Evolutionary conservation across 371 early-diverging fungal genomes (phyloP).

Genomic region (Apophysomyces trapeziformis): DNA sequence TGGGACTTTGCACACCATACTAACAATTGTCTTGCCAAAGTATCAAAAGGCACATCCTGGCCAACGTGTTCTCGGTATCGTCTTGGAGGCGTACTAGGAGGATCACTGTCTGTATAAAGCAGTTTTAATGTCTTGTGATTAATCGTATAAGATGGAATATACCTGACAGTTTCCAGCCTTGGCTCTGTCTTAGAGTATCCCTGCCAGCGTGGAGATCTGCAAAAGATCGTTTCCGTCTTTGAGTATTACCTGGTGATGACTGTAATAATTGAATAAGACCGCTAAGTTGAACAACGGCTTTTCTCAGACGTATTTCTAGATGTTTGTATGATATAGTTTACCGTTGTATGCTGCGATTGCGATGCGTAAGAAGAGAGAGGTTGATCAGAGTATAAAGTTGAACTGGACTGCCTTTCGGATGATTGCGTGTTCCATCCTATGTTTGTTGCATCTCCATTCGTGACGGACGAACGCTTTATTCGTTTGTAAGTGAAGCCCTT

Average conservation of each 20-base stretch:
- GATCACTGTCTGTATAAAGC: background rate
- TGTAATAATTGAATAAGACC: background rate
- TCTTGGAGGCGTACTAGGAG: background rate
- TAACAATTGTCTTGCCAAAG: background rate
- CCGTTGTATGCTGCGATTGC: background rate
- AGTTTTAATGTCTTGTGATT: background rate
- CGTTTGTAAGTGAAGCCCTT: slow-evolving; percentile 6
- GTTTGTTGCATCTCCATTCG: background rate
- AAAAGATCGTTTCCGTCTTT: background rate
- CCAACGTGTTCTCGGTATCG: background rate
- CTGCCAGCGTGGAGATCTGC: background rate
- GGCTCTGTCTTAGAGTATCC: background rate
- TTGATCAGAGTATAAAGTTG: background rate
- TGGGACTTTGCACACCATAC: slow-evolving; percentile 1
- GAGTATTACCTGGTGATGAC: background rate
- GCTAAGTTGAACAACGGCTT: too few relatives aligned
- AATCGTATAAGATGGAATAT: background rate
- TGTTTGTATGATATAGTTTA: background rate
- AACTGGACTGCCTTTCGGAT: background rate
- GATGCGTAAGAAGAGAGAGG: background rate
- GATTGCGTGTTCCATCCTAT: background rate
- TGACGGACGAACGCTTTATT: background rate
- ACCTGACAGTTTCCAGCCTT: slow-evolving; percentile 1
- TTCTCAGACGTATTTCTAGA: background rate
- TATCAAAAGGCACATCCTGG: background rate